Evolutionary conservation across 768 basidiomycete genomes (phyloP).

Genomic region (Cantharellus anzutake): DNA sequence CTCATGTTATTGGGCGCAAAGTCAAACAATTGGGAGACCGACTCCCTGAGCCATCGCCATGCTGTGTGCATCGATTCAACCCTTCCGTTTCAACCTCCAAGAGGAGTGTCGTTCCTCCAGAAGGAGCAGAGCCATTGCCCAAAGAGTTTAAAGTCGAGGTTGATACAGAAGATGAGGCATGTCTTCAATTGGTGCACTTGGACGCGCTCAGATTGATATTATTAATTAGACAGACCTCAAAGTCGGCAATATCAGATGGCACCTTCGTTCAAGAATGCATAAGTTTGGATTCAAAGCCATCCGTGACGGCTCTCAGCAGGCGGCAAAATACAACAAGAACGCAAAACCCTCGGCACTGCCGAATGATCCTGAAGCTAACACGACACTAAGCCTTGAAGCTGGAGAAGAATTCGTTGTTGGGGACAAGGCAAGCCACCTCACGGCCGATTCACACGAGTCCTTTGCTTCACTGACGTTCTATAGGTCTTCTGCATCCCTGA

Average conservation of each 20-base stretch:
- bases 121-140: neutral
- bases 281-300: slow-evolving; percentile 45
- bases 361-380: slow-evolving; percentile 57
- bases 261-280: slow-evolving; percentile 18
- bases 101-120: neutral
- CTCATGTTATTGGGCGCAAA: slow-evolving; percentile 11
- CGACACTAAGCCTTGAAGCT: slow-evolving; percentile 41
- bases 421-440: slow-evolving; percentile 32
- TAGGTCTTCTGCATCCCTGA: slow-evolving; percentile 56
- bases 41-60: neutral
- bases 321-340: slow-evolving; percentile 46
- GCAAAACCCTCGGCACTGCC: slow-evolving; percentile 75
- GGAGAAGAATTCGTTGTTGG: slow-evolving; percentile 43
- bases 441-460: slow-evolving; percentile 4
- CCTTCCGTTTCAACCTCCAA: neutral
- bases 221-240: slow-evolving; percentile 49
- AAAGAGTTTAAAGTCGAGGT: neutral
- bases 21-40: neutral
- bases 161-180: neutral
- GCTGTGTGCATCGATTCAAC: neutral
- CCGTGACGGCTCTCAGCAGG: slow-evolving; percentile 14
- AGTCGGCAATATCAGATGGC: slow-evolving; percentile 28
- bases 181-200: slow-evolving; percentile 8
- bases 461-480: neutral
- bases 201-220: neutral